phyloP scores from a whole-genome alignment of 163 green algal species.

The Scenedesmus sp. region DNA sequence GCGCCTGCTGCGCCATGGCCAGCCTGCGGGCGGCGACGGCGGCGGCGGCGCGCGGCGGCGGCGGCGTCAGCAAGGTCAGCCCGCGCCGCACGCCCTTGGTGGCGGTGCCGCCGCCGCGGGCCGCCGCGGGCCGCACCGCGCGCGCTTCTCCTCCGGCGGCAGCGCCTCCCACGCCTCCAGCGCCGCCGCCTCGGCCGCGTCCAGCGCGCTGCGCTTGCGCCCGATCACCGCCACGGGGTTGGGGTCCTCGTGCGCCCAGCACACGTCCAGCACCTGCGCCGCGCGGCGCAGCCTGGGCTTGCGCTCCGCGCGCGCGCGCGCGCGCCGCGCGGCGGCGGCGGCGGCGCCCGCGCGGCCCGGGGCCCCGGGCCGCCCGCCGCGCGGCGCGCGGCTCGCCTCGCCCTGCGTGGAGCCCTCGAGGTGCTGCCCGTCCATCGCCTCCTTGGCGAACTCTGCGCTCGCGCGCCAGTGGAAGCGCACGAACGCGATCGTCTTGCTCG shows the following conservation, averaged over 20 bases:
- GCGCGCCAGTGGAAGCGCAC: slow-evolving; percentile 76
- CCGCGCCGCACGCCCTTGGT: too few relatives aligned
- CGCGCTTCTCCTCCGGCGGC: slow-evolving; percentile 65
- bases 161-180: slow-evolving; percentile 63
- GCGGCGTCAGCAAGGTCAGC: too few relatives aligned
- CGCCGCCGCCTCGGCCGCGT: slow-evolving; percentile 55
- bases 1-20: too few relatives aligned
- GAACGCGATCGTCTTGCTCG: slow-evolving; percentile 76
- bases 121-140: slow-evolving; percentile 29
- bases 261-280: slow-evolving; percentile 71
- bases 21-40: too few relatives aligned
- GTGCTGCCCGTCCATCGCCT: slow-evolving; percentile 78
- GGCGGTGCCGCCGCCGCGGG: background rate
- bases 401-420: slow-evolving; percentile 55
- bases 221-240: slow-evolving; percentile 71
- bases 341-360: too few relatives aligned
- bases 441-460: slow-evolving; percentile 86
- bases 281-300: too few relatives aligned
- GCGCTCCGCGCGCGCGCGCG: too few relatives aligned
- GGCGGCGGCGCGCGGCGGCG: too few relatives aligned
- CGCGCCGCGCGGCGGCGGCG: too few relatives aligned
- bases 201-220: slow-evolving; percentile 64
- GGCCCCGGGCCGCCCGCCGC: too few relatives aligned
- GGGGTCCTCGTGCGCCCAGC: slow-evolving; percentile 86
- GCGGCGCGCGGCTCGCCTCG: too few relatives aligned